phyloP scores from a whole-genome alignment of 345 rosid species.

The Eutrema yunnanense region DNA sequence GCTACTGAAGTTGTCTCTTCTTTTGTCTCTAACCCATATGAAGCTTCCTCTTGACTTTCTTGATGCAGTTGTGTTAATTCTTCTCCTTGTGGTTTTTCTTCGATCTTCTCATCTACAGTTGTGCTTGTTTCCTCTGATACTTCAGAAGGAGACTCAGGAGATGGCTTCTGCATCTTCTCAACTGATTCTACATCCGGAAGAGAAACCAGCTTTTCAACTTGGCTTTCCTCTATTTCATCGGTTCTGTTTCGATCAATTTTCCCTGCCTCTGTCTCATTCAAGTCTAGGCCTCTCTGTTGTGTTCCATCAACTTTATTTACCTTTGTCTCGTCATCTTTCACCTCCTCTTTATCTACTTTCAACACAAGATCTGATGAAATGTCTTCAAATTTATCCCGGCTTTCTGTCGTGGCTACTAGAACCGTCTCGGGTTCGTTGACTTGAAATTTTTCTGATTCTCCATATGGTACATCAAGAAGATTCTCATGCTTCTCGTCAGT shows the following conservation, averaged over 20 bases:
- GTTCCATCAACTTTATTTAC: background rate
- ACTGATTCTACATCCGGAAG: background rate
- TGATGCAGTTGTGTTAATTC: background rate
- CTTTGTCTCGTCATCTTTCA: background rate
- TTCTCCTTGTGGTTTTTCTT: slow-evolving; percentile 8
- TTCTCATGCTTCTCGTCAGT: background rate
- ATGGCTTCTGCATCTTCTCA: background rate
- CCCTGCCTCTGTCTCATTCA: background rate
- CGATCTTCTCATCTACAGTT: slow-evolving; percentile 3
- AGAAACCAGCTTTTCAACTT: too few species aligned
- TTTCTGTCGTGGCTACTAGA: background rate
- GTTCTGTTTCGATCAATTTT: background rate
- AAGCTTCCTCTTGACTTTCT: slow-evolving; percentile 8
- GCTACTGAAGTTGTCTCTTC: background rate
- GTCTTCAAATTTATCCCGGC: background rate
- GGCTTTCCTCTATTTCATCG: background rate
- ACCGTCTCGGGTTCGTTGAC: background rate
- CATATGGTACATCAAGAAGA: background rate
- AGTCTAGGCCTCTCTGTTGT: background rate
- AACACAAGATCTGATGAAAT: background rate
- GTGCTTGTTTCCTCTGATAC: slow-evolving; percentile 14
- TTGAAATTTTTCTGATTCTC: background rate
- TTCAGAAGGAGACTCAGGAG: slow-evolving; percentile 1
- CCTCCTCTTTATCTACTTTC: background rate
- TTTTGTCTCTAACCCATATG: background rate